Percentiles rank a stretch among this genome's conserved stretches.
Evolutionary conservation across 2,329 filamentous ascomycete genomes (phyloP).

Genomic region (Alternaria novae-zelandiae): DNA sequence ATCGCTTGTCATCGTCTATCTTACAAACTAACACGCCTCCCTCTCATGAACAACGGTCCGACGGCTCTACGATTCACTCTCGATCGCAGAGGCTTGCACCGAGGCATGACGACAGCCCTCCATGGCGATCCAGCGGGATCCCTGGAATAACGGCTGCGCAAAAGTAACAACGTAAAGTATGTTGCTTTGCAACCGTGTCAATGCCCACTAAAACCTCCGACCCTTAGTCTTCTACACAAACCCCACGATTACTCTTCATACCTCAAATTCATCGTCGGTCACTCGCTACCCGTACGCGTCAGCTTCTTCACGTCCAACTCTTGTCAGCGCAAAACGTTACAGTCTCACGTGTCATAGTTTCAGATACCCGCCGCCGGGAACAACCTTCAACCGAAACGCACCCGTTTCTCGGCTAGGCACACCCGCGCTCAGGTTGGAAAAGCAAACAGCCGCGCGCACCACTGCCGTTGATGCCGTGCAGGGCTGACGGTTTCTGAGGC

Average conservation of each 20-base stretch:
- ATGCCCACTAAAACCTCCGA: neutral
- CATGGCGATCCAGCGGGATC: neutral
- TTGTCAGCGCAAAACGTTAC: slow-evolving; percentile 7
- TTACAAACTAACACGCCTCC: neutral
- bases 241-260: neutral
- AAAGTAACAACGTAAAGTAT: neutral
- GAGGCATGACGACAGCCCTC: neutral
- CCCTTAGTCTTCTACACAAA: neutral
- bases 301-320: neutral
- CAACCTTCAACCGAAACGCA: neutral
- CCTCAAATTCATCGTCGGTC: neutral
- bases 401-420: neutral
- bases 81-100: neutral
- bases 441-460: neutral
- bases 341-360: slow-evolving; percentile 2
- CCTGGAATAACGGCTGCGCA: neutral
- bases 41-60: neutral
- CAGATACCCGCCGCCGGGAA: slow-evolving; percentile 5
- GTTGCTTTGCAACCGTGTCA: neutral
- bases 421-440: neutral
- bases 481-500: neutral
- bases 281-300: slow-evolving; percentile 4
- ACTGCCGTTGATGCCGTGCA: neutral
- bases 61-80: neutral
- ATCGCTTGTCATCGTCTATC: neutral